Percentiles rank a stretch among this genome's conserved stretches.
Conservation (phyloP, 2,329 filamentous ascomycete species). For the Cladosporium phlei region DNA sequence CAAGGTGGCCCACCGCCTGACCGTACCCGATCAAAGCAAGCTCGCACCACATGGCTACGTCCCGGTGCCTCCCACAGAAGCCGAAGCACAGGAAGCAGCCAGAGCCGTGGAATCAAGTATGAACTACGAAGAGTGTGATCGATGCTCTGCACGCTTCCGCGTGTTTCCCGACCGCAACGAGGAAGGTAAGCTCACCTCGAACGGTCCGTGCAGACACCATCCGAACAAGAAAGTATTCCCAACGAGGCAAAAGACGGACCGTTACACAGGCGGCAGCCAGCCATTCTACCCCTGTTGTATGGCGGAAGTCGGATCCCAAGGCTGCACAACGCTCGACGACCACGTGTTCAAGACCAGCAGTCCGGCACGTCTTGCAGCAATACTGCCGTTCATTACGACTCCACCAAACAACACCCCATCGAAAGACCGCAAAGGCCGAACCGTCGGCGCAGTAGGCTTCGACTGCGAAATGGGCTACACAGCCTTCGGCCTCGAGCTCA, state of each 20-base stretch:
- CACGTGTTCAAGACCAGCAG: conserved; percentile 88
- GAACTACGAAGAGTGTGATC: conserved; percentile 84
- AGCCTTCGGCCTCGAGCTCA: conserved; percentile 77
- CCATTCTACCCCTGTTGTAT: conserved; percentile 75
- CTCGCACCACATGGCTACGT: conserved; percentile 74
- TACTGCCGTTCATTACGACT: conserved; percentile 76
- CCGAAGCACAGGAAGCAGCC: conserved; percentile 62
- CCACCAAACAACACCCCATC: conserved; percentile 57
- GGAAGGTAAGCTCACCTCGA: conserved; percentile 70
- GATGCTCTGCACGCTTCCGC: conserved; percentile 81
- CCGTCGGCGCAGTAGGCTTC: conserved; percentile 66
- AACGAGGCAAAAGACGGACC: conserved; percentile 50
- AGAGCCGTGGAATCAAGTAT: conserved; percentile 61
- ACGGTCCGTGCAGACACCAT: conserved; percentile 76
- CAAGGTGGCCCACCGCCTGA: conserved; percentile 40
- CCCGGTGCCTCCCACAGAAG: conserved; percentile 57
- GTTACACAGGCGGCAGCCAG: conserved; percentile 50
- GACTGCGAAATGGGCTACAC: conserved; percentile 99
- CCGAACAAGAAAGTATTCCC: conserved; percentile 66
- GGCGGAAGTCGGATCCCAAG: conserved; percentile 67
- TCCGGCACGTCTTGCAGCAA: conserved; percentile 66
- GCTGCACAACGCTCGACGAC: conserved; percentile 65
- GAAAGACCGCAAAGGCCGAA: conserved; percentile 28
- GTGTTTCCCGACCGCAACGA: conserved; percentile 82
- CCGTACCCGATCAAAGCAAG: conserved; percentile 56